Evolutionary conservation across 345 rosid genomes (phyloP).

Genomic region (Jatropha curcas): DNA sequence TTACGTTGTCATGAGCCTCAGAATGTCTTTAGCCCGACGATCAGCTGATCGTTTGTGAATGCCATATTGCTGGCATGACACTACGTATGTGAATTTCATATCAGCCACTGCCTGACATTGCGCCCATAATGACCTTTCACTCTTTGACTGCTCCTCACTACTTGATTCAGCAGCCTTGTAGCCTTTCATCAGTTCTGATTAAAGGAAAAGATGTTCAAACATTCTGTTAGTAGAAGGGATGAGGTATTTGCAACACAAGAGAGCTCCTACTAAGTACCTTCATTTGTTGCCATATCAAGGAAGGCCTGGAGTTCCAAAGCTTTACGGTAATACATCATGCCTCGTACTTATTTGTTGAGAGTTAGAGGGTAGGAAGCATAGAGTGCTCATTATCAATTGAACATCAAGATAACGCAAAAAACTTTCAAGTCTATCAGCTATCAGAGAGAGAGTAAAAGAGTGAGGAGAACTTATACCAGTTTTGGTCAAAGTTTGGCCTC

Average conservation of each 20-base stretch:
- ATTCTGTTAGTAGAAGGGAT: neutral
- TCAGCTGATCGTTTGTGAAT: slow-evolving; percentile 83
- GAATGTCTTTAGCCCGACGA: slow-evolving; percentile 83
- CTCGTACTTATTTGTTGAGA: slow-evolving; percentile 31
- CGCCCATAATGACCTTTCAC: slow-evolving; percentile 76
- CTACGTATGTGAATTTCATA: slow-evolving; percentile 92
- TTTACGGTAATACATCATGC: slow-evolving; percentile 97
- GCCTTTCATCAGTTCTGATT: slow-evolving; percentile 87
- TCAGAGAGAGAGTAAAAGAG: neutral
- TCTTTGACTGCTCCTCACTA: slow-evolving; percentile 64
- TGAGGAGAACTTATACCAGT: slow-evolving; percentile 62
- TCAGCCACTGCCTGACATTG: slow-evolving; percentile 98
- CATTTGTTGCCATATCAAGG: slow-evolving; percentile 96
- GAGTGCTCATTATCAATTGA: neutral
- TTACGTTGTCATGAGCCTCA: slow-evolving; percentile 87
- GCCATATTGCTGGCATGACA: slow-evolving; percentile 97
- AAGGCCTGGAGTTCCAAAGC: slow-evolving; percentile 99
- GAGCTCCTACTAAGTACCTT: slow-evolving; percentile 53
- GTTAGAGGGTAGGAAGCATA: neutral
- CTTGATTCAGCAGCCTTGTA: slow-evolving; percentile 82
- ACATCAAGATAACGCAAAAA: slow-evolving; percentile 1
- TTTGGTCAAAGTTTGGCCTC: slow-evolving; percentile 96
- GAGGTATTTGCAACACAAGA: neutral
- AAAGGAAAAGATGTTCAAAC: slow-evolving; percentile 11
- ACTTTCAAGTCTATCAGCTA: neutral